phyloP scores from a whole-genome alignment of 78 protist genomes.

The Polysphondylium violaceum region DNA sequence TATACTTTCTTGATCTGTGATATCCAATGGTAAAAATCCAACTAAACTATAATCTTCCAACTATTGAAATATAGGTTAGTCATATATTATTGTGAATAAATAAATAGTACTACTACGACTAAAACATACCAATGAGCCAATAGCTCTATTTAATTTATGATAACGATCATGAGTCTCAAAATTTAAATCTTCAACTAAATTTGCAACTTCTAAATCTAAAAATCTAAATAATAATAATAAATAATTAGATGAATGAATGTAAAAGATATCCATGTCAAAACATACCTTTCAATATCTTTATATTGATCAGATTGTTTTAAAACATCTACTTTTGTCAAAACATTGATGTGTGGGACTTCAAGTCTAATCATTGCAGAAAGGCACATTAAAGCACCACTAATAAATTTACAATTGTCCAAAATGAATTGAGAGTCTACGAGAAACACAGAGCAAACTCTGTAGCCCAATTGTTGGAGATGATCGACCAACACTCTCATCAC shows the following conservation, averaged over 20 bases:
- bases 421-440: conserved; percentile 94
- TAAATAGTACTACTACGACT: background rate
- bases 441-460: conserved; percentile 84
- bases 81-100: background rate
- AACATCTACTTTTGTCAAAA: conserved; percentile 95
- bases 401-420: conserved; percentile 79
- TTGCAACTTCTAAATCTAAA: conserved; percentile 58
- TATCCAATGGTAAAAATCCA: conserved; percentile 88
- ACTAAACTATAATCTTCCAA: conserved; percentile 91
- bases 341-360: conserved; percentile 96
- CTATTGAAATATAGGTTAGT: conserved; percentile 14
- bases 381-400: conserved; percentile 86
- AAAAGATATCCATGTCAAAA: background rate
- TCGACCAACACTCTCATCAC: conserved; percentile 85
- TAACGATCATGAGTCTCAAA: conserved; percentile 46
- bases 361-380: conserved; percentile 95
- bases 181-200: conserved; percentile 26
- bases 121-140: conserved; percentile 58
- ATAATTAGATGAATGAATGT: background rate
- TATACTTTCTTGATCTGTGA: conserved; percentile 76
- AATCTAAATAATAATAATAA: conserved; percentile 22
- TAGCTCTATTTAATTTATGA: conserved; percentile 68
- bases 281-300: conserved; percentile 58
- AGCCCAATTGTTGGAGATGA: conserved; percentile 79
- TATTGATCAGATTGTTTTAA: conserved; percentile 29